Base-by-base conservation (phyloP, 2,329 filamentous ascomycete genomes). In the Aspergillus sp. region DNA sequence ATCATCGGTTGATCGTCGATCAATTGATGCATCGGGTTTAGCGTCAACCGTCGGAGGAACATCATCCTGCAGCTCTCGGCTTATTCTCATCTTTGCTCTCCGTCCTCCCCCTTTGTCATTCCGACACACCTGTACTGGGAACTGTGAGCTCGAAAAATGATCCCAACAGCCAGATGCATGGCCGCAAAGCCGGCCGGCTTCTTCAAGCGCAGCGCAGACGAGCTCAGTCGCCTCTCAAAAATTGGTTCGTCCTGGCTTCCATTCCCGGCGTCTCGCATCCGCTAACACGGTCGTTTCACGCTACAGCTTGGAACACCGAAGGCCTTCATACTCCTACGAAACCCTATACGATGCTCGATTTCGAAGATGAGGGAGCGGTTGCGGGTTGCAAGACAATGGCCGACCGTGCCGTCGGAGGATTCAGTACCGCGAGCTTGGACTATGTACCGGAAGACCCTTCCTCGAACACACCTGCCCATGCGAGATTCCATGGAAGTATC, bases 331-430 rank as follows among this genome's bases (percentile, higher is more conserved):
- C 63, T 12, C 67, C 68, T 4, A 68, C 63, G 12, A 71, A 69
- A 41, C 67, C 69, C 9, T 66, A 65, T 50, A 52, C 60, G 35
- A 61, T 70, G 46, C 63, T 74, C 41, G 61, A 74, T 47, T 72
- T 72, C 46, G 64, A 70, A 61, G 60, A 71, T 51, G 61, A 66
- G 41, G 48, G 54, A 1, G 53, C 62, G 2, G 63, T 69, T 10
- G 57, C 58, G 23, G 54, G 53, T 42, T 72, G 69, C 58, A 93
- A 95, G 67, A 75, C 86, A 55, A 93, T 97, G 83, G 87, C 84
- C 56, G 91, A 98, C 66, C 76, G 77, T 49, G 85, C 91, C 60
- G 88, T 95, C 20, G 91, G 91, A 53, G 93, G 91, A 49, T 90
- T 82, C 72, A 95, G 90, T 30, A 80, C 80, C 15, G 85, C 83